Evolutionary conservation across 768 basidiomycete species (phyloP).

Genomic region (Lactarius quietus): DNA sequence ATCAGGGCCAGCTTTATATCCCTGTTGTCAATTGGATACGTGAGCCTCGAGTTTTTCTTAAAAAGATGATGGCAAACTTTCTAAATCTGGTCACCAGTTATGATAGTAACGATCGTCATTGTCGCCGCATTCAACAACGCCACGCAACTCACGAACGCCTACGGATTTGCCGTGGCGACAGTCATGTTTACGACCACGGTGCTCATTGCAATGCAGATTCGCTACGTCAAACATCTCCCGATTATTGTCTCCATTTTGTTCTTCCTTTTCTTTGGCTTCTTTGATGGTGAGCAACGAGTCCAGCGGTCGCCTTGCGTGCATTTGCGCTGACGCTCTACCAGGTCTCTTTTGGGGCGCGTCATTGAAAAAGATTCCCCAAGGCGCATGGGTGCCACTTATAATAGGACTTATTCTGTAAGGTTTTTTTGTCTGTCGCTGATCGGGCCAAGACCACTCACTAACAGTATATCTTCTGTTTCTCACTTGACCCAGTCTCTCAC

Average conservation of each 20-base stretch:
- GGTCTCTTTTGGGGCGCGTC: slow-evolving; percentile 63
- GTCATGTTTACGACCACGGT: slow-evolving; percentile 62
- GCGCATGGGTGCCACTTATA: slow-evolving; percentile 65
- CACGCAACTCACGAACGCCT: slow-evolving; percentile 54
- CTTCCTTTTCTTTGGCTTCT: slow-evolving; percentile 56
- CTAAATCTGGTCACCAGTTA: slow-evolving; percentile 32
- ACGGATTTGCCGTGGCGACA: slow-evolving; percentile 59
- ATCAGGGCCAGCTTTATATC: slow-evolving; percentile 65
- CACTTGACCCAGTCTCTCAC: slow-evolving; percentile 31
- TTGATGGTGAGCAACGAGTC: slow-evolving; percentile 43
- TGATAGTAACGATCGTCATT: slow-evolving; percentile 49
- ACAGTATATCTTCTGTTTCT: neutral
- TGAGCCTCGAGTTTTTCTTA: slow-evolving; percentile 25
- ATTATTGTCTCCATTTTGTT: slow-evolving; percentile 42
- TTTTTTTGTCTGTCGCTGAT: neutral
- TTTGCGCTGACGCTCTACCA: slow-evolving; percentile 10
- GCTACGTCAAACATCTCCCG: slow-evolving; percentile 50
- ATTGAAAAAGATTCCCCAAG: slow-evolving; percentile 56
- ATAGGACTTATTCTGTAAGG: slow-evolving; percentile 50
- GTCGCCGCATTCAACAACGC: slow-evolving; percentile 57
- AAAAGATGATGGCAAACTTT: neutral
- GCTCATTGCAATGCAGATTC: slow-evolving; percentile 55
- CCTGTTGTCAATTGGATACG: slow-evolving; percentile 57
- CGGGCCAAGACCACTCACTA: neutral
- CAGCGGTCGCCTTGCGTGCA: neutral